Conservation (phyloP, 371 early-diverging fungal genomes). For the Mycotypha africana region DNA sequence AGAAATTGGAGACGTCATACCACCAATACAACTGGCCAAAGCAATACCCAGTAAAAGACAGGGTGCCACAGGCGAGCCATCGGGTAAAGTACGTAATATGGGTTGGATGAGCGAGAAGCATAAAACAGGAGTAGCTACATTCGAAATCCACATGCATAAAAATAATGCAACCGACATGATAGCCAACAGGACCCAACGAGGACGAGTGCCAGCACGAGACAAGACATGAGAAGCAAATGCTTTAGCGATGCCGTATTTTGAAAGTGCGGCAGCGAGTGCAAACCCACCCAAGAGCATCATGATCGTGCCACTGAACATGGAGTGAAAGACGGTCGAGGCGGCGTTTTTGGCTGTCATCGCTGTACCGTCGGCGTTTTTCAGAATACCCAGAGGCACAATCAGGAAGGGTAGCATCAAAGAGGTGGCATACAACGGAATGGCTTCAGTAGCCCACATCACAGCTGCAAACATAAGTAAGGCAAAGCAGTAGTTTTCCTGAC, state of each 20-base stretch:
- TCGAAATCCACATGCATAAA: constrained; percentile 77
- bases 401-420: constrained; percentile 74
- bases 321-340: constrained; percentile 74
- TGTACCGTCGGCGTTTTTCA: constrained; percentile 49
- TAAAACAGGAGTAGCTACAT: constrained; percentile 82
- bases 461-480: constrained; percentile 62
- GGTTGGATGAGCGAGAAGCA: constrained; percentile 78
- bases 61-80: constrained; percentile 67
- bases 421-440: constrained; percentile 82
- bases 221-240: constrained; percentile 64
- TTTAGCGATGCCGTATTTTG: constrained; percentile 67
- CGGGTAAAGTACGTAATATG: constrained; percentile 65
- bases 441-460: constrained; percentile 71
- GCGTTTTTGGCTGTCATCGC: constrained; percentile 66
- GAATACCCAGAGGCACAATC: constrained; percentile 66
- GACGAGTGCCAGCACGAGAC: constrained; percentile 67
- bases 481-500: constrained; percentile 62
- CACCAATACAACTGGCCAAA: constrained; percentile 91
- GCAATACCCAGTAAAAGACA: constrained; percentile 93
- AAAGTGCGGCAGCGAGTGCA: constrained; percentile 73
- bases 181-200: constrained; percentile 63
- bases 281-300: constrained; percentile 96
- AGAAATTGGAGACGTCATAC: constrained; percentile 96
- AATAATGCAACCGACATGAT: constrained; percentile 75
- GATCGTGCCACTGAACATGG: constrained; percentile 95